Conservation (phyloP, 805 yeast genomes). For the Priceomyces haplophilus region DNA sequence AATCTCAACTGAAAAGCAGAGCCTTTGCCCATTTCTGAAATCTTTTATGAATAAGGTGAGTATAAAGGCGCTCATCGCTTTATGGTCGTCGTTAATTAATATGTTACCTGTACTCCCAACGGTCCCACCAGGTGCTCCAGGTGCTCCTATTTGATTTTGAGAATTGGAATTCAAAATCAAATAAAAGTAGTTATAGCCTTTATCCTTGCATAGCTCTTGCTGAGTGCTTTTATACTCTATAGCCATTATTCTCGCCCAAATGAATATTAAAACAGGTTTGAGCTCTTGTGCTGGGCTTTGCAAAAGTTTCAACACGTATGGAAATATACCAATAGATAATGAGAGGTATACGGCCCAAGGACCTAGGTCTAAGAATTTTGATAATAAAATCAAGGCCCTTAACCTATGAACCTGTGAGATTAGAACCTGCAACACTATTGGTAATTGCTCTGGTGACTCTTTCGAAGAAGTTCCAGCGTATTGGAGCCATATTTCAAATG, state of each 20-base stretch:
- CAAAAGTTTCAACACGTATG: slow-evolving; percentile 82
- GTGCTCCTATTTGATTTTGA: slow-evolving; percentile 27
- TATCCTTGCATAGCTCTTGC: slow-evolving; percentile 86
- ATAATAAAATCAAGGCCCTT: slow-evolving; percentile 77
- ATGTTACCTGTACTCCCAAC: slow-evolving; percentile 20
- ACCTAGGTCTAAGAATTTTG: slow-evolving; percentile 87
- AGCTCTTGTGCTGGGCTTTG: slow-evolving; percentile 95
- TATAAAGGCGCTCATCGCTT: slow-evolving; percentile 94
- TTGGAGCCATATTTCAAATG: slow-evolving; percentile 93
- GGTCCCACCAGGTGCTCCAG: slow-evolving; percentile 29
- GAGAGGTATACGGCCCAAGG: slow-evolving; percentile 98
- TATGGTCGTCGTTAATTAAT: slow-evolving; percentile 71
- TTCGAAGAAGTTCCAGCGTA: slow-evolving; percentile 77
- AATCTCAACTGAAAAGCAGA: slow-evolving; percentile 73
- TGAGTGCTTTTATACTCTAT: slow-evolving; percentile 89
- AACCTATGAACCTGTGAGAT: slow-evolving; percentile 92
- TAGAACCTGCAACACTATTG: slow-evolving; percentile 88
- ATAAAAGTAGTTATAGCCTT: slow-evolving; percentile 84
- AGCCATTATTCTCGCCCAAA: slow-evolving; percentile 98
- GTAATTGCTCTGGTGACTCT: slow-evolving; percentile 91
- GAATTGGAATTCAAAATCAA: slow-evolving; percentile 59
- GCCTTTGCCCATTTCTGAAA: slow-evolving; percentile 72
- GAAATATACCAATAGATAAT: slow-evolving; percentile 91
- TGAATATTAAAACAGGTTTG: slow-evolving; percentile 89
- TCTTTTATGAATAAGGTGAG: slow-evolving; percentile 80